phyloP scores from a whole-genome alignment of 148 eudicot genomes.

The Rhododendron griersonianum region DNA sequence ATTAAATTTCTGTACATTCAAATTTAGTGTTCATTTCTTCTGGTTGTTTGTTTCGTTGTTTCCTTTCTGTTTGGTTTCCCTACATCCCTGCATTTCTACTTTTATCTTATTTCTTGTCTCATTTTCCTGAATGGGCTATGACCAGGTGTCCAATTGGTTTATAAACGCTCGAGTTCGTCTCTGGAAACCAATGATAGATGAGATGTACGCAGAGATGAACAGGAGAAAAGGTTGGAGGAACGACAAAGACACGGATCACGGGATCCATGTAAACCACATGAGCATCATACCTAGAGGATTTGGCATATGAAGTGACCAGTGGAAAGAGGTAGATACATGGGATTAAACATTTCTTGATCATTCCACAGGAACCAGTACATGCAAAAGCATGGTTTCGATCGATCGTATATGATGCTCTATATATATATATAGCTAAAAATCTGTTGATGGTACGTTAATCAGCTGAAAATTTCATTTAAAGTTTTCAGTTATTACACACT shows the following conservation, averaged over 20 bases:
- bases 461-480: not conserved
- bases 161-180: conserved; percentile 95
- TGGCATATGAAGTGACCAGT: conserved; percentile 19
- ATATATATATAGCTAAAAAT: not conserved
- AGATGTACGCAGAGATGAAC: conserved; percentile 77
- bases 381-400: not conserved
- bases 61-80: not conserved
- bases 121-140: not conserved
- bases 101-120: not conserved
- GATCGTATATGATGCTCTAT: not conserved
- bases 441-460: not conserved
- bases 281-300: conserved; percentile 28
- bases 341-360: conserved; percentile 4
- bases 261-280: conserved; percentile 26
- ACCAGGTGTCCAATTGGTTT: conserved; percentile 93
- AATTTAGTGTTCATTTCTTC: not conserved
- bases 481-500: not conserved
- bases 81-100: not conserved
- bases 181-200: conserved; percentile 93
- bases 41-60: not conserved
- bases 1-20: not conserved
- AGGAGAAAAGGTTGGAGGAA: conserved; percentile 40
- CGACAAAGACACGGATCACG: conserved; percentile 23
- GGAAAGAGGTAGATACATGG: not conserved
- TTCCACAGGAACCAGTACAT: not conserved